A percentile compares a stretch with the other conserved stretches of the same genome.
Evolutionary conservation across 179 eudicot species (phyloP).

Genomic region (Carnegiea gigantea): DNA sequence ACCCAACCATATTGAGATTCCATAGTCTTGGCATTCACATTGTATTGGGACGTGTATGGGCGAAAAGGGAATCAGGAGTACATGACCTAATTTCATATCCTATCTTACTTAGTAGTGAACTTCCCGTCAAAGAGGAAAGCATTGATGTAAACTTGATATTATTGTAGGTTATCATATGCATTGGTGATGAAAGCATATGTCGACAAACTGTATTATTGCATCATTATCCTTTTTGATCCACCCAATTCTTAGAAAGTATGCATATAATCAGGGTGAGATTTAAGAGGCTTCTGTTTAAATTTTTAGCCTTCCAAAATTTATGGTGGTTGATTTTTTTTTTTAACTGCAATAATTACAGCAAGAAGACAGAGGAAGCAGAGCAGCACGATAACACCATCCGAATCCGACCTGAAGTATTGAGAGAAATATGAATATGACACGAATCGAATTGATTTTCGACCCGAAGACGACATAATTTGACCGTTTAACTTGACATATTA

Average conservation of each 20-base stretch:
- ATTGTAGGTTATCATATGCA: background rate
- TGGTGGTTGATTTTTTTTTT: too few relatives aligned
- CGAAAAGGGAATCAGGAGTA: constrained; percentile 4
- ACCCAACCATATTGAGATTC: background rate
- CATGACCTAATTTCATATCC: constrained; percentile 15
- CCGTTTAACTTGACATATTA: too few relatives aligned
- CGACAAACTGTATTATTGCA: background rate
- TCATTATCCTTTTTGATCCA: background rate
- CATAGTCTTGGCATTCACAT: constrained; percentile 14
- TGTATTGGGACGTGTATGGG: constrained; percentile 23
- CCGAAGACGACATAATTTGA: too few relatives aligned
- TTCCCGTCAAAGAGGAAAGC: background rate
- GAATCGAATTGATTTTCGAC: too few relatives aligned
- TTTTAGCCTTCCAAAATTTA: too few relatives aligned
- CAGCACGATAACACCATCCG: too few relatives aligned
- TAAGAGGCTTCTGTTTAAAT: too few relatives aligned
- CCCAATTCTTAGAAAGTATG: background rate
- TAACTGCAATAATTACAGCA: too few relatives aligned
- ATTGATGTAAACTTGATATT: background rate
- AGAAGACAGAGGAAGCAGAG: too few relatives aligned
- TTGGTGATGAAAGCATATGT: background rate
- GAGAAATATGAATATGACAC: too few relatives aligned
- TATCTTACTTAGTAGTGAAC: constrained; percentile 2
- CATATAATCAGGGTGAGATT: background rate
- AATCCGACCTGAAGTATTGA: too few relatives aligned